Conservation (phyloP, 192 early-diverging fungal species). For the Entomortierella beljakovae region DNA sequence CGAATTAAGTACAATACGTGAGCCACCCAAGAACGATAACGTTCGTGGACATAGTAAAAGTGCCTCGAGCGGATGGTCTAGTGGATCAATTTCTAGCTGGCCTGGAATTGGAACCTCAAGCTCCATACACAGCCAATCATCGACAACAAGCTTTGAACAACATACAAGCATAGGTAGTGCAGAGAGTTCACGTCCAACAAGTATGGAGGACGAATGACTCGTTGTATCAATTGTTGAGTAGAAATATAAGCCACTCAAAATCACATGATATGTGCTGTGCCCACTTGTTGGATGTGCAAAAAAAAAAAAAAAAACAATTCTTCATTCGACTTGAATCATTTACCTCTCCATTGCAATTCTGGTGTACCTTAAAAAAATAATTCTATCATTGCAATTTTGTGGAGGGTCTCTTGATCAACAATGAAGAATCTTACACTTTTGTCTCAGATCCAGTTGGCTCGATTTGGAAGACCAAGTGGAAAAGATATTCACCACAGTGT, state of each 20-base stretch:
- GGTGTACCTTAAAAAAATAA: neutral
- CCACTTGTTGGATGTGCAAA: neutral
- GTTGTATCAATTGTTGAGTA: conserved; percentile 5
- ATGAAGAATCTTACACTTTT: conserved; percentile 53
- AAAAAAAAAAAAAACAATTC: conserved; percentile 2
- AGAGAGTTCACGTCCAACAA: conserved; percentile 26
- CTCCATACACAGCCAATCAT: conserved; percentile 25
- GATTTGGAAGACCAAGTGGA: conserved; percentile 40
- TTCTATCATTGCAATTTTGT: conserved; percentile 1
- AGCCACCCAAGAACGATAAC: conserved; percentile 60
- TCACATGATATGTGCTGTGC: conserved; percentile 2
- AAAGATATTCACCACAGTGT: conserved; percentile 55
- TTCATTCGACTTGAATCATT: conserved; percentile 1
- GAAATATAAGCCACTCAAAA: neutral
- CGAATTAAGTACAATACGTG: conserved; percentile 71
- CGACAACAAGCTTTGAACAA: conserved; percentile 5
- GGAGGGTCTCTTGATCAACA: neutral
- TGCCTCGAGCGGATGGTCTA: conserved; percentile 14
- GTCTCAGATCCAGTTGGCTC: conserved; percentile 47
- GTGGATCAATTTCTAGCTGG: conserved; percentile 23
- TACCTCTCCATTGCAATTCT: neutral
- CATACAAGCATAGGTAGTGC: conserved; percentile 5
- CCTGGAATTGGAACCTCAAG: neutral
- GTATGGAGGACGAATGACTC: conserved; percentile 50
- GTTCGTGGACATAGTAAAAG: neutral